phyloP scores from a whole-genome alignment of 2,329 filamentous ascomycete species.

The Ceratocystis diversiconidia region DNA sequence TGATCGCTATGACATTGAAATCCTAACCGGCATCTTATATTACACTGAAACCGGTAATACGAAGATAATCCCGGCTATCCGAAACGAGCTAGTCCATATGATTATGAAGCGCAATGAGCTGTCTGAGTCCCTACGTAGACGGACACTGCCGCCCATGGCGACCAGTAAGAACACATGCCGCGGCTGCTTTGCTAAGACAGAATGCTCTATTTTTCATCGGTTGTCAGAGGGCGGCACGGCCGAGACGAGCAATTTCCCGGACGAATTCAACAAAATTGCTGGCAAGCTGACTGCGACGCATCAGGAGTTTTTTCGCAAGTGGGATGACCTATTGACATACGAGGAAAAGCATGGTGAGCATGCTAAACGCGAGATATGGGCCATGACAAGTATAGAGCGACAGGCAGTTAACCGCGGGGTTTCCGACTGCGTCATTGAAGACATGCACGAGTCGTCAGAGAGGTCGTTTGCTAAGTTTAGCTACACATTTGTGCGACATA shows the following conservation, averaged over 20 bases:
- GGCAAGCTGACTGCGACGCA: constrained; percentile 61
- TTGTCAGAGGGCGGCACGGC: constrained; percentile 71
- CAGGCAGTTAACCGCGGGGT: constrained; percentile 86
- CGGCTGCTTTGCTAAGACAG: constrained; percentile 76
- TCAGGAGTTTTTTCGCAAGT: constrained; percentile 78
- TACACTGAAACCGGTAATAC: constrained; percentile 87
- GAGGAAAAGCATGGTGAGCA: constrained; percentile 86
- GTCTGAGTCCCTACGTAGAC: constrained; percentile 69
- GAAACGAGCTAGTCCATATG: constrained; percentile 87
- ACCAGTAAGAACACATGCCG: constrained; percentile 69
- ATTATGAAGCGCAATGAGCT: constrained; percentile 89
- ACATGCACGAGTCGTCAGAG: constrained; percentile 41
- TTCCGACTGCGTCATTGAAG: constrained; percentile 58
- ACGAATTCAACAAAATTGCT: constrained; percentile 70
- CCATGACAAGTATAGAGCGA: constrained; percentile 77
- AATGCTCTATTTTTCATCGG: constrained; percentile 90
- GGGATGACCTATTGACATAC: constrained; percentile 84
- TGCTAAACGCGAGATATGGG: constrained; percentile 84
- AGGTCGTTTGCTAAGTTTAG: constrained; percentile 82
- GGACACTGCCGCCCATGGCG: constrained; percentile 74
- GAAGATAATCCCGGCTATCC: constrained; percentile 68
- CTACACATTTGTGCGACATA: constrained; percentile 70
- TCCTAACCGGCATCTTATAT: constrained; percentile 81
- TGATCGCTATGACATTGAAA: constrained; percentile 86
- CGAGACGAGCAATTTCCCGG: constrained; percentile 65